These are phyloP conservation scores for Cornus controversa DNA, from an alignment of 148 eudicot species.

Conservation along the genomic window DNA sequence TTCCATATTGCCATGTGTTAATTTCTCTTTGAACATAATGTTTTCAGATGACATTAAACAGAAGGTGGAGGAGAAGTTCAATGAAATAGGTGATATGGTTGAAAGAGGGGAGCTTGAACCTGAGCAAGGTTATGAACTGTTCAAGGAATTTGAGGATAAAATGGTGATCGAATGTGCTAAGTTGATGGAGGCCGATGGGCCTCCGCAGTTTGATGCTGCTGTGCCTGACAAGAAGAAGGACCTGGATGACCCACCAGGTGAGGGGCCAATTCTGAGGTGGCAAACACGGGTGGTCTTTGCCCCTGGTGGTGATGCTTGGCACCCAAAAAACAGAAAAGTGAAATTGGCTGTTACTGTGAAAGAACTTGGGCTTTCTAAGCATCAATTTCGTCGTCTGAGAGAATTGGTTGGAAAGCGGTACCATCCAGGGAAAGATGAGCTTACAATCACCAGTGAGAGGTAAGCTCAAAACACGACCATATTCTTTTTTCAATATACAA, in stretches of 20 bases:
- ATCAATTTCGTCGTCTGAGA: conserved; percentile 76
- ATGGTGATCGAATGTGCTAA: conserved; percentile 62
- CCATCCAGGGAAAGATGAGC: conserved; percentile 81
- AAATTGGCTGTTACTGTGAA: conserved; percentile 84
- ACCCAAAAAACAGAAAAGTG: conserved; percentile 94
- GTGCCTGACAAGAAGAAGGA: conserved; percentile 37
- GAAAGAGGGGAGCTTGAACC: conserved; percentile 65
- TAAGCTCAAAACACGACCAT: conserved; percentile 14
- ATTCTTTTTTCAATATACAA: not conserved
- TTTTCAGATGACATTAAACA: conserved; percentile 68
- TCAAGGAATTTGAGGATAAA: conserved; percentile 81
- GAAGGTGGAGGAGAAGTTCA: conserved; percentile 69
- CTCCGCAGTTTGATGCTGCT: conserved; percentile 47
- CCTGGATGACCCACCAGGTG: conserved; percentile 81
- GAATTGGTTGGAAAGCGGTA: conserved; percentile 89
- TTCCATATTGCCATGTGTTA: not conserved
- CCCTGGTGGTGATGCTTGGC: conserved; percentile 97
- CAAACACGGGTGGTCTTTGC: conserved; percentile 67
- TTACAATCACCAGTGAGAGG: conserved; percentile 96
- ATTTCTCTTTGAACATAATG: not conserved
- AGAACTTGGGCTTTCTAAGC: conserved; percentile 87
- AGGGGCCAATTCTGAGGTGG: conserved; percentile 93
- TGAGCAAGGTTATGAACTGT: conserved; percentile 71
- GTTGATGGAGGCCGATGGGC: conserved; percentile 54
- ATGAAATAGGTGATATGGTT: conserved; percentile 71